Evolutionary conservation across 441 rosid genomes (phyloP), one percentile per base, ranked within the genome.

Genomic region (Theobroma grandiflorum): DNA sequence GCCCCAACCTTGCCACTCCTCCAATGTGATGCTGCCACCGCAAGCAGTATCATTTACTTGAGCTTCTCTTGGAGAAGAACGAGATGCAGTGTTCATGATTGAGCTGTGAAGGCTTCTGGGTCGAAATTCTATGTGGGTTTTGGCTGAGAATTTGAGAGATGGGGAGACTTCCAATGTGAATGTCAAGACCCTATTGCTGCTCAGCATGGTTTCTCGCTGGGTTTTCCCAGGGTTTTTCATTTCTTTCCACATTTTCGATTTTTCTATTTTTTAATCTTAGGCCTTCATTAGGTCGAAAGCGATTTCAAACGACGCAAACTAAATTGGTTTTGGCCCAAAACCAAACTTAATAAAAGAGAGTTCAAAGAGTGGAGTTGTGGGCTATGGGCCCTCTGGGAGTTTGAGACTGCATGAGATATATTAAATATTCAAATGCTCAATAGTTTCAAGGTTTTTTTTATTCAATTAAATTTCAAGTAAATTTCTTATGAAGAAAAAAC

Each of bases 1-100:
- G 14, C 97, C 96, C 98, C 95, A 94, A 31, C 90, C 88, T 84
- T 82, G 89, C 98, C 99, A 96, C 65, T 95, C 98, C 81, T 87
- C 84, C 81, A 83, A 80, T 8, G 94, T 74, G 75, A 94, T 53
- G 57, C 80, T 1, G 10, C 88, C 93, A 58, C 80, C 86, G 22
- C 81, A 86, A 16, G 74, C 86, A 9, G 12, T 53, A 66, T 64
- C 87, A 7, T 67, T 77, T 3, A 68, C 26, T 50, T 33, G 67
- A 22, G 73, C 53, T 65, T 85, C 89, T 45, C 89, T 71, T 5
- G 83, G 68, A 2, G 79, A 78, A 31, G 86, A 79, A 62, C 86
- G 89, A 14, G 90, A 82, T 58, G 81, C 80, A 14, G 91, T 76
- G 84, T 33, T 84, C 80, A 78, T 80, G 5, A 78, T 14, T 50